Percentiles rank a stretch among this genome's conserved stretches.
Conservation (phyloP, 768 basidiomycete genomes). For the Leccinum pellstonianum region DNA sequence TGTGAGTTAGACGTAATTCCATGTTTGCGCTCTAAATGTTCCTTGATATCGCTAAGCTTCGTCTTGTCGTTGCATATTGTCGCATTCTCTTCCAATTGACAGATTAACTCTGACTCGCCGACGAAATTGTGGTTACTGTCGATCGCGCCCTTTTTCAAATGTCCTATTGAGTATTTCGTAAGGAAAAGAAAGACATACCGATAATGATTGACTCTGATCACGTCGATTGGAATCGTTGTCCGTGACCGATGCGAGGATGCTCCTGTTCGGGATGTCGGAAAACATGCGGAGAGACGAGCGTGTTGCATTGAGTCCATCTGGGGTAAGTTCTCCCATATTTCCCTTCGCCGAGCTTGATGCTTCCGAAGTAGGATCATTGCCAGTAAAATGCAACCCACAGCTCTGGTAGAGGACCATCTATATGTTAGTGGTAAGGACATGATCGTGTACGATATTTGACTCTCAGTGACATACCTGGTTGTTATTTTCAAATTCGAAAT, state of each 20-base stretch:
- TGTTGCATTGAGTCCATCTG: background rate
- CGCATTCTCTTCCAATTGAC: slow-evolving; percentile 1
- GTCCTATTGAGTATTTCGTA: background rate
- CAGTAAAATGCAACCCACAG: background rate
- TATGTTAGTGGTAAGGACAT: background rate
- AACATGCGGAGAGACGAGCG: background rate
- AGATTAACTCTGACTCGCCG: background rate
- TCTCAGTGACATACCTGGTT: background rate
- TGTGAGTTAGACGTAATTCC: background rate
- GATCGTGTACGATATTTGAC: background rate
- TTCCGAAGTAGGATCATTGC: background rate
- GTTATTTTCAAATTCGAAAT: background rate
- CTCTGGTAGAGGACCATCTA: background rate
- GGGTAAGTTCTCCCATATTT: background rate
- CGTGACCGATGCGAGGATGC: background rate
- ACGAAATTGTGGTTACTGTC: background rate
- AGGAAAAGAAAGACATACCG: background rate
- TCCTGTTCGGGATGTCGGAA: background rate
- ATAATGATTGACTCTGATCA: background rate
- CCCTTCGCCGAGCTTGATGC: background rate
- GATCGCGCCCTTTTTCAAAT: background rate
- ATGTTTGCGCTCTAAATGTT: slow-evolving; percentile 1
- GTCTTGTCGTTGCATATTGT: background rate
- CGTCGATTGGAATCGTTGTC: background rate
- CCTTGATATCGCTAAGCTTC: background rate